A percentile compares a stretch with the other conserved stretches of the same genome.
phyloP scores from a whole-genome alignment of 2,329 filamentous ascomycete species.

The Aspergillus caelatus region DNA sequence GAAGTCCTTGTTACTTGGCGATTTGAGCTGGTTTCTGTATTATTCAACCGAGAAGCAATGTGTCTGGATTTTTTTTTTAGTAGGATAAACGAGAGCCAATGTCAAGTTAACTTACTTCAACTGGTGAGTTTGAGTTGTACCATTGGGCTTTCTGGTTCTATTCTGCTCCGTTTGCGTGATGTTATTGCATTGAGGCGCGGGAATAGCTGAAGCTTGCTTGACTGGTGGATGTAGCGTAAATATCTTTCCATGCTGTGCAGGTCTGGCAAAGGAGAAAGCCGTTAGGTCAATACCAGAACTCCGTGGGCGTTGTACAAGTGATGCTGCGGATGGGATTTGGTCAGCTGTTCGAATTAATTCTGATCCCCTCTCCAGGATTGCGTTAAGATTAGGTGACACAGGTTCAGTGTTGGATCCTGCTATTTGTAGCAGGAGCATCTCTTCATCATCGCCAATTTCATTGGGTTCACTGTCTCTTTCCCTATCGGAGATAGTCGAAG shows the following conservation, averaged over 20 bases:
- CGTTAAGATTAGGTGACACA: slow-evolving; percentile 19
- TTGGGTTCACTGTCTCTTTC: background rate
- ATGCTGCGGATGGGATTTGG: slow-evolving; percentile 15
- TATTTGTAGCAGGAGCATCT: slow-evolving; percentile 23
- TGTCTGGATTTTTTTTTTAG: background rate
- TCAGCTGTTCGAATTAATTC: slow-evolving; percentile 9
- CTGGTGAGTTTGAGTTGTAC: background rate
- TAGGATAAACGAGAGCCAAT: background rate
- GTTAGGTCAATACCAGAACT: slow-evolving; percentile 32
- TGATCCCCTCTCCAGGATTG: slow-evolving; percentile 20
- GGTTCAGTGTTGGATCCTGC: slow-evolving; percentile 17
- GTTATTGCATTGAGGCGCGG: background rate
- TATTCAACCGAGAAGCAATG: background rate
- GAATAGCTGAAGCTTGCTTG: slow-evolving; percentile 9
- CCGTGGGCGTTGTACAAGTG: slow-evolving; percentile 36
- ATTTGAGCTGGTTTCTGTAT: background rate
- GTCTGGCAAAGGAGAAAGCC: slow-evolving; percentile 39
- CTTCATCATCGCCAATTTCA: slow-evolving; percentile 21
- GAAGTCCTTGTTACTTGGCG: background rate
- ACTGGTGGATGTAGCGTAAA: slow-evolving; percentile 26
- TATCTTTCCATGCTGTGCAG: slow-evolving; percentile 24
- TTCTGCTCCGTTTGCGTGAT: background rate
- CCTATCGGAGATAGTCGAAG: background rate
- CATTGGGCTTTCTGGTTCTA: background rate
- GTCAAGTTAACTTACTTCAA: background rate